A percentile compares a stretch with the other conserved stretches of the same genome.
phyloP scores from a whole-genome alignment of 1,284 basidiomycete genomes.

The Waitea zeae region DNA sequence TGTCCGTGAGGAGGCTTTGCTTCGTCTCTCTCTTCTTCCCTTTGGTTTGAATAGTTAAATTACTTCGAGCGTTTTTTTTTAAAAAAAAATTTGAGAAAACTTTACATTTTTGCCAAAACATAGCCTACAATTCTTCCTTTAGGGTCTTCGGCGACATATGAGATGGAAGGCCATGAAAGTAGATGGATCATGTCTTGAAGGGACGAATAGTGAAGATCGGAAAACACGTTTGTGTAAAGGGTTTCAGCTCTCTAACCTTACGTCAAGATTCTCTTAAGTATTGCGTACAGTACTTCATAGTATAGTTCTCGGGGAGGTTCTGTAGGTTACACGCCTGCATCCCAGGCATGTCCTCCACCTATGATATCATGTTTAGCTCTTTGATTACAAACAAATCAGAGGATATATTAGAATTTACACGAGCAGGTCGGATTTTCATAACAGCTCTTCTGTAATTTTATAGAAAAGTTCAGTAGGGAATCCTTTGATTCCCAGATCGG shows the following conservation, averaged over 20 bases:
- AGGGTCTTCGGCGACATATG: constrained; percentile 86
- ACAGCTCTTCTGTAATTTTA: too few relatives aligned
- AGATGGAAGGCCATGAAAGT: constrained; percentile 86
- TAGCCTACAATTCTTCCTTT: constrained; percentile 87
- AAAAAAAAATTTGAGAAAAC: not conserved
- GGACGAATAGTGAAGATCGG: too few relatives aligned
- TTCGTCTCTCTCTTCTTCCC: constrained; percentile 54
- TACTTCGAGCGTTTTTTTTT: constrained; percentile 4
- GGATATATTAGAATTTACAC: too few relatives aligned
- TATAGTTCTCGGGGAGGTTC: constrained; percentile 80
- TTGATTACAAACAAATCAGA: too few relatives aligned
- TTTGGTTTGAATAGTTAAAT: too few relatives aligned
- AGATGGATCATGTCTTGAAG: constrained; percentile 71
- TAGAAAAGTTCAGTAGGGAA: too few relatives aligned
- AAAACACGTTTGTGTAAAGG: not conserved
- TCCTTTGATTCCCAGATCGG: too few relatives aligned
- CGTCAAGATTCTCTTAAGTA: too few relatives aligned
- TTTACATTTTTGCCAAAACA: constrained; percentile 84
- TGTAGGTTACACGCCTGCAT: constrained; percentile 89
- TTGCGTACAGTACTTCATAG: constrained; percentile 70
- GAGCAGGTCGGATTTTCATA: too few relatives aligned
- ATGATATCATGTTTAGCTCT: too few relatives aligned
- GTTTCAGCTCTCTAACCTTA: not conserved
- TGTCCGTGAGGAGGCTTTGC: constrained; percentile 61
- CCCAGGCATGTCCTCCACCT: constrained; percentile 60